phyloP scores from a whole-genome alignment of 768 basidiomycete species.

The Calocera viscosa region DNA sequence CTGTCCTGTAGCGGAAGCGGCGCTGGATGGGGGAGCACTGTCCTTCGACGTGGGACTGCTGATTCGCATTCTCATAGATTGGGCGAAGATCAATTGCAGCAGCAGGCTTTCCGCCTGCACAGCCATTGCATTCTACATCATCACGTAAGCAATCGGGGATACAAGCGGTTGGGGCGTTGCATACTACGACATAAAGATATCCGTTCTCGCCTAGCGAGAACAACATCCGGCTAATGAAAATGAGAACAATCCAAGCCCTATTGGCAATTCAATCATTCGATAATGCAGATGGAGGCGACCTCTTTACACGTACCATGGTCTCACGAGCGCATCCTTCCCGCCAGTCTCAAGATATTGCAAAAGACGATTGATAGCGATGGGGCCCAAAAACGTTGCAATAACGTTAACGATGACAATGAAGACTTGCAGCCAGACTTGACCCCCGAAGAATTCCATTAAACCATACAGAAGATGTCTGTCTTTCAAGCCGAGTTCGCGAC shows the following conservation, averaged over 20 bases:
- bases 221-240: constrained; percentile 22
- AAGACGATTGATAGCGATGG: constrained; percentile 25
- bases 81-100: constrained; percentile 66
- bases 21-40: background rate
- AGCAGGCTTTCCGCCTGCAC: constrained; percentile 42
- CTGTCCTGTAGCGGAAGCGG: background rate
- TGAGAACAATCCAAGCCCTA: constrained; percentile 45
- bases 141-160: background rate
- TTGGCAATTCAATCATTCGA: background rate
- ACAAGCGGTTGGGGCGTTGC: background rate
- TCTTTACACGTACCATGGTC: constrained; percentile 41
- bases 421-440: background rate
- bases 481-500: background rate
- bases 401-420: constrained; percentile 14
- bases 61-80: constrained; percentile 22
- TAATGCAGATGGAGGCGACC: background rate
- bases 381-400: constrained; percentile 21
- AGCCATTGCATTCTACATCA: constrained; percentile 31
- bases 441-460: background rate
- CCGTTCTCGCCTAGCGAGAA: background rate
- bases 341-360: constrained; percentile 43
- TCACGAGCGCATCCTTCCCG: constrained; percentile 37
- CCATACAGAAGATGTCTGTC: background rate
- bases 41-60: background rate
- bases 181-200: background rate